Evolutionary conservation across 1,284 basidiomycete species (phyloP), one percentile per base, ranked within the genome.

Genomic region (Exobasidium rhododendri): DNA sequence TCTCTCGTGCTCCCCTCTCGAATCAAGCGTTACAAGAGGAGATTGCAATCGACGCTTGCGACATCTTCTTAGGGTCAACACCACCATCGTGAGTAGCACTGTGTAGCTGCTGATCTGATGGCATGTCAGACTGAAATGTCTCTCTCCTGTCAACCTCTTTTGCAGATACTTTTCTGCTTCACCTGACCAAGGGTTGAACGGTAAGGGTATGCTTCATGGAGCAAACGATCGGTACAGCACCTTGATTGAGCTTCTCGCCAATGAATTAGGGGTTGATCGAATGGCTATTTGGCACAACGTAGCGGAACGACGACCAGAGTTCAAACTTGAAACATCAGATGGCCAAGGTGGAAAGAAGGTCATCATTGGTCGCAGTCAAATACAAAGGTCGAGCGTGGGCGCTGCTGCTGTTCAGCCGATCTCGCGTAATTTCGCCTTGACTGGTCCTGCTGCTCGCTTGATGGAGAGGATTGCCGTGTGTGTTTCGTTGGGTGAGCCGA

Each of bases 1-100:
- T n/a, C 56, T 10, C 47, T 6, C 11, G 20, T 10, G 62, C 68
- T 56, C 62, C 73, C 20, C 63, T 78, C 53, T 83, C 87, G n/a
- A 91, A 93, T 77, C 86, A 89, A 3, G 82, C 85, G 0, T 78
- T 93, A 10, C 88, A 94, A 60, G 94, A 98, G 77, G 91, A 94
- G 61, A 87, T 96, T 26, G 93, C 90, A 71, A 83, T 94, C 47
- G 91, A 96, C 77, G 91, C 91, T 0, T 85, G 89, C 28, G 96
- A 98, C 79, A 86, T 96, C 28, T 97, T 98, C 81, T 89, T 97
- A 66, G 92, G 91, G 85, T 28, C 87, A 66, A 59, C 71, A 10
- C 58, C 62, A 14, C 69, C 62, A 17, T 78, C 24, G 62, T 65
- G 2, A 79, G 85, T 30, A 10, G 4, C 20, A n/a, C 29, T 45